Evolutionary conservation across 176 grass and related monocot species (phyloP).

Genomic region (Thalia dealbata): DNA sequence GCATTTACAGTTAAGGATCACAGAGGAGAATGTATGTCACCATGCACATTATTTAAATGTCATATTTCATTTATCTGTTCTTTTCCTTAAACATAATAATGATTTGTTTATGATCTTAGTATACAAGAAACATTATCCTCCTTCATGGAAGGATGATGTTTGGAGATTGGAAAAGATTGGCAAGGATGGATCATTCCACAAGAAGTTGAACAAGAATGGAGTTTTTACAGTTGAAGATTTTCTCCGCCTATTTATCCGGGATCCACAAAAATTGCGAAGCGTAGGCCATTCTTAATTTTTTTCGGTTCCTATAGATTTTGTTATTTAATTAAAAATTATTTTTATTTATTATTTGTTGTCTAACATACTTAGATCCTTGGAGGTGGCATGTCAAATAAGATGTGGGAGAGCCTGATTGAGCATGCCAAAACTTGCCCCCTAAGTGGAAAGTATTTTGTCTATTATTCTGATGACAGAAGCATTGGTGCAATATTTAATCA

Average conservation of each 20-base stretch:
- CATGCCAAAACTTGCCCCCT: conserved; percentile 89
- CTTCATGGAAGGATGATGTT: conserved; percentile 77
- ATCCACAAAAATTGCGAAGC: conserved; percentile 66
- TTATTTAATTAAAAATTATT: neutral
- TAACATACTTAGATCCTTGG: conserved; percentile 66
- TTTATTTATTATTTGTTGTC: neutral
- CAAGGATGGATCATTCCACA: conserved; percentile 95
- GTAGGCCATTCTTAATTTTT: conserved; percentile 33
- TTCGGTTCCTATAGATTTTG: conserved; percentile 10
- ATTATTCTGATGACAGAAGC: conserved; percentile 59
- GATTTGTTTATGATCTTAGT: conserved; percentile 27
- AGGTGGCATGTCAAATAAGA: conserved; percentile 93
- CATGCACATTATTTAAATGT: conserved; percentile 13
- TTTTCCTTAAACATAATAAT: conserved; percentile 1
- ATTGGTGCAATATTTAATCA: conserved; percentile 75
- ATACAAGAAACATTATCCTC: conserved; percentile 99
- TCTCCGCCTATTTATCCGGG: conserved; percentile 61
- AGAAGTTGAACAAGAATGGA: conserved; percentile 69
- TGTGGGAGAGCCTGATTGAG: conserved; percentile 91
- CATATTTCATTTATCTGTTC: conserved; percentile 11
- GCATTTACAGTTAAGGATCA: conserved; percentile 97
- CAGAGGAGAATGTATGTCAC: conserved; percentile 89
- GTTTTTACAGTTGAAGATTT: conserved; percentile 92
- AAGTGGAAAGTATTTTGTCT: conserved; percentile 72
- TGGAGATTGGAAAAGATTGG: conserved; percentile 99